These are phyloP conservation scores for Amanita subjunquillea DNA, from an alignment of 768 basidiomycete genomes.

Conservation along the genomic window DNA sequence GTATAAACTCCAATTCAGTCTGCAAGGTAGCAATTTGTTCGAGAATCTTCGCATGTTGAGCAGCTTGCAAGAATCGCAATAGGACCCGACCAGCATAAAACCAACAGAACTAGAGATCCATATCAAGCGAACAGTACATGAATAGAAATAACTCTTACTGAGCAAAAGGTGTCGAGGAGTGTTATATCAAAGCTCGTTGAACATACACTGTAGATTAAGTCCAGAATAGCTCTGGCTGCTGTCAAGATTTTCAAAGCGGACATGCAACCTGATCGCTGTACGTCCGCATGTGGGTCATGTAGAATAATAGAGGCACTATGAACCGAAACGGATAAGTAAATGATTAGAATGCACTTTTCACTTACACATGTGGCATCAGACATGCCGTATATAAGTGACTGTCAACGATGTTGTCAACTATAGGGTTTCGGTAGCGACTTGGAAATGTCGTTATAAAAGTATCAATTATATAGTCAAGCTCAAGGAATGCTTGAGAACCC, in stretches of 20 bases:
- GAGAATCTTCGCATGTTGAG: conserved; percentile 42
- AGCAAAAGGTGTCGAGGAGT: conserved; percentile 58
- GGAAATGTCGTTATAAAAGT: conserved; percentile 55
- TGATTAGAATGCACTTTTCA: background rate
- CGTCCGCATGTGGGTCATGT: conserved; percentile 68
- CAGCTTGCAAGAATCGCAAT: conserved; percentile 54
- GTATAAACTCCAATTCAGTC: conserved; percentile 58
- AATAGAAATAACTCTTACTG: conserved; percentile 30
- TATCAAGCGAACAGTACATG: background rate
- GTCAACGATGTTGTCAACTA: conserved; percentile 46
- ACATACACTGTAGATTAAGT: conserved; percentile 54
- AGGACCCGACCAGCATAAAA: conserved; percentile 59
- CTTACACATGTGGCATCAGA: conserved; percentile 32
- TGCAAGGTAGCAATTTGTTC: conserved; percentile 52
- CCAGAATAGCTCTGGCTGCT: conserved; percentile 55
- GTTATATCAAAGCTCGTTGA: conserved; percentile 69
- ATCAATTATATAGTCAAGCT: conserved; percentile 47
- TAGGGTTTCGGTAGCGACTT: conserved; percentile 41
- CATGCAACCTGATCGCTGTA: conserved; percentile 45
- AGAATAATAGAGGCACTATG: conserved; percentile 56
- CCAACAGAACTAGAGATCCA: conserved; percentile 46
- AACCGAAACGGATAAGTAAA: conserved; percentile 5
- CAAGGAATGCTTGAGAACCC: conserved; percentile 50
- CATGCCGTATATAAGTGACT: conserved; percentile 44
- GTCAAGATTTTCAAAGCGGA: conserved; percentile 62